Evolutionary conservation across 2,329 filamentous ascomycete species (phyloP).

Genomic region (Aspergillus candidus): DNA sequence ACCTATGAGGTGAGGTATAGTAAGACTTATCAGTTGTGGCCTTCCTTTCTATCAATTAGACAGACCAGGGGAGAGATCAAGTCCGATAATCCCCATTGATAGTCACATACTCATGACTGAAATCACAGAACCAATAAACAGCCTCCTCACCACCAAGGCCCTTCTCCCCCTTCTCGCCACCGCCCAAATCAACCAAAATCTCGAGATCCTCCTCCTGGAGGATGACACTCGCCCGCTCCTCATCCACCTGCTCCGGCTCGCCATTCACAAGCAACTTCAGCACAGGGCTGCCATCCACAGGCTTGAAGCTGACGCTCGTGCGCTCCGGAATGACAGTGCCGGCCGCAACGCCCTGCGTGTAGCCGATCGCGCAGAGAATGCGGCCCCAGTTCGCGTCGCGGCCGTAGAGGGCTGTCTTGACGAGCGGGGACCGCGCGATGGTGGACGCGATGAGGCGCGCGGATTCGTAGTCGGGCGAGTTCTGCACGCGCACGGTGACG

Average conservation of each 20-base stretch:
- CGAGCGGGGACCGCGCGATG: slow-evolving; percentile 85
- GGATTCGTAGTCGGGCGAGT: slow-evolving; percentile 61
- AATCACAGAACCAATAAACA: slow-evolving; percentile 61
- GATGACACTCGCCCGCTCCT: slow-evolving; percentile 53
- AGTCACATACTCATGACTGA: slow-evolving; percentile 63
- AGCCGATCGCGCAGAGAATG: slow-evolving; percentile 90
- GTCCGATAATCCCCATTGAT: slow-evolving; percentile 65
- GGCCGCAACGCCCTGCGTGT: slow-evolving; percentile 50
- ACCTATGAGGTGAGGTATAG: no score
- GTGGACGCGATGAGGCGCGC: slow-evolving; percentile 76
- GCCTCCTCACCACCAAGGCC: slow-evolving; percentile 47
- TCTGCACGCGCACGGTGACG: slow-evolving; percentile 79
- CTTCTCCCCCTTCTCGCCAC: slow-evolving; percentile 39
- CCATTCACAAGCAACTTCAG: slow-evolving; percentile 55
- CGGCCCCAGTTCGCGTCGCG: slow-evolving; percentile 98
- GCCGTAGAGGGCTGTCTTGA: slow-evolving; percentile 96
- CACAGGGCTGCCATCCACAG: slow-evolving; percentile 51
- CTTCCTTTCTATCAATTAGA: neutral
- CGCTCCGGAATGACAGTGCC: slow-evolving; percentile 47
- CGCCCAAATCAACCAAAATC: slow-evolving; percentile 55
- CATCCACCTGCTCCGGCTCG: slow-evolving; percentile 58
- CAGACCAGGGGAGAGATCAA: slow-evolving; percentile 19
- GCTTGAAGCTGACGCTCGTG: slow-evolving; percentile 58
- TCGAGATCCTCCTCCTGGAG: slow-evolving; percentile 58
- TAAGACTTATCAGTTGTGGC: neutral